phyloP scores from a whole-genome alignment of 2,329 filamentous ascomycete species.

The Didymella arachidicola region DNA sequence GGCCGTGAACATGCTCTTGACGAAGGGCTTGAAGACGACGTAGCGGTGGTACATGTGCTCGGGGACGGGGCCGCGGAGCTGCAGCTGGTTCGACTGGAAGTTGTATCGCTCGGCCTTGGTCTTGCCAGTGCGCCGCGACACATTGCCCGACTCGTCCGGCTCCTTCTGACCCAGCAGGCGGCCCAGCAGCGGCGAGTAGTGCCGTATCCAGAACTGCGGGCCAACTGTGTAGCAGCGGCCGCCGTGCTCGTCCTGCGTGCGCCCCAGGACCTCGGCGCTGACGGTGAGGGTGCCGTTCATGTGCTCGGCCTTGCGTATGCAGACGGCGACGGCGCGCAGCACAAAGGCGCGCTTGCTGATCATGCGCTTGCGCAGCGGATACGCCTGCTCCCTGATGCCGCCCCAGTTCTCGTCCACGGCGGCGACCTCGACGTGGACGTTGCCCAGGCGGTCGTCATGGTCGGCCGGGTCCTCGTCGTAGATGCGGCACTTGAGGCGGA shows the following conservation, averaged over 20 bases:
- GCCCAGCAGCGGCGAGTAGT: constrained; percentile 89
- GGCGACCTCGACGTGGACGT: constrained; percentile 74
- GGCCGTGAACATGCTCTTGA: constrained; percentile 85
- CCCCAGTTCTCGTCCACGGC: constrained; percentile 70
- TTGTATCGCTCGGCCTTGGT: constrained; percentile 74
- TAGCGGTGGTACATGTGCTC: constrained; percentile 85
- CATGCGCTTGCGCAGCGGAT: constrained; percentile 80
- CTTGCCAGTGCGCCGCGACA: constrained; percentile 52
- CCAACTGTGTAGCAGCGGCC: constrained; percentile 80
- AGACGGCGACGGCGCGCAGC: constrained; percentile 71
- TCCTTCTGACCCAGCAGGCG: constrained; percentile 74
- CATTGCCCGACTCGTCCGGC: constrained; percentile 50
- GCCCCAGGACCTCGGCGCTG: constrained; percentile 79
- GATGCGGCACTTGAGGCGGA: constrained; percentile 82
- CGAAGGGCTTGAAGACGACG: constrained; percentile 90
- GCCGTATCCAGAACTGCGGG: constrained; percentile 78
- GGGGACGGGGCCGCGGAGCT: constrained; percentile 84
- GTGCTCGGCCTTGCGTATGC: constrained; percentile 67
- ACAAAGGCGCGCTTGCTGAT: constrained; percentile 88
- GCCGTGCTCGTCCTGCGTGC: constrained; percentile 70
- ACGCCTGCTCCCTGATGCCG: constrained; percentile 70
- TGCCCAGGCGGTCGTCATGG: constrained; percentile 86
- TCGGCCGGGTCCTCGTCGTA: constrained; percentile 92
- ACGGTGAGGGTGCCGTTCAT: constrained; percentile 75
- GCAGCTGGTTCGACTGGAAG: constrained; percentile 93